phyloP scores from a whole-genome alignment of 2,329 filamentous ascomycete genomes.

The Microcyclospora pomicola region DNA sequence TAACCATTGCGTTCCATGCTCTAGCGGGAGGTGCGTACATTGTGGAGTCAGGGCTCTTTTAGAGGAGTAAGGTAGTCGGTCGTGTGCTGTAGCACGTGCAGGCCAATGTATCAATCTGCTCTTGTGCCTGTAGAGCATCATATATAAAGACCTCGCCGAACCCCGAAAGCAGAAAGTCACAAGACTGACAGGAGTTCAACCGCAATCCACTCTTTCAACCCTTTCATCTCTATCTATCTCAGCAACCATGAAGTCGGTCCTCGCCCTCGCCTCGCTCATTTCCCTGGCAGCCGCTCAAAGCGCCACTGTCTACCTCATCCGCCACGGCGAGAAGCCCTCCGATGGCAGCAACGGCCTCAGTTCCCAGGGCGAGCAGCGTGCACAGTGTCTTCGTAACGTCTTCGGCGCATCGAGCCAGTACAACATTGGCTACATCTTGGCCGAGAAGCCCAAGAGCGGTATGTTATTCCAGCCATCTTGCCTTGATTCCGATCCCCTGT shows the following conservation, averaged over 20 bases:
- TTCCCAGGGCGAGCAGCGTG: conserved; percentile 38
- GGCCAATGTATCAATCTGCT: too few species aligned
- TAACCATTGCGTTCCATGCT: too few species aligned
- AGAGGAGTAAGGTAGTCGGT: too few species aligned
- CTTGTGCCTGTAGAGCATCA: too few species aligned
- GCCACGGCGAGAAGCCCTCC: conserved; percentile 49
- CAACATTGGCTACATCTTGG: conserved; percentile 46
- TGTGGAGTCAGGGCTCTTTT: too few species aligned
- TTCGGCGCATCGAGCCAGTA: conserved; percentile 41
- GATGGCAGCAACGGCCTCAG: conserved; percentile 34
- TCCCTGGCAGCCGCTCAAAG: conserved; percentile 9
- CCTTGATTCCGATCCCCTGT: not conserved
- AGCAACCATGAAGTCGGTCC: not conserved
- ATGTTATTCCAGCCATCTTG: not conserved
- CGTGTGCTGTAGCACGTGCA: too few species aligned
- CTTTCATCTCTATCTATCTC: too few species aligned
- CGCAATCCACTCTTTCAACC: too few species aligned
- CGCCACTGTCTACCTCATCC: conserved; percentile 48
- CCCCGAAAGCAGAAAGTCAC: too few species aligned
- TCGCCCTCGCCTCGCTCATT: conserved; percentile 2
- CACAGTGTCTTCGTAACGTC: conserved; percentile 44
- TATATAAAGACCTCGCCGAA: too few species aligned
- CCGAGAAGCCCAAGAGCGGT: conserved; percentile 39
- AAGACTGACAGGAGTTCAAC: too few species aligned
- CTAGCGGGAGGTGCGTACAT: too few species aligned